Conservation (phyloP, 1,139 yeast species). For the Diutina siamensis region DNA sequence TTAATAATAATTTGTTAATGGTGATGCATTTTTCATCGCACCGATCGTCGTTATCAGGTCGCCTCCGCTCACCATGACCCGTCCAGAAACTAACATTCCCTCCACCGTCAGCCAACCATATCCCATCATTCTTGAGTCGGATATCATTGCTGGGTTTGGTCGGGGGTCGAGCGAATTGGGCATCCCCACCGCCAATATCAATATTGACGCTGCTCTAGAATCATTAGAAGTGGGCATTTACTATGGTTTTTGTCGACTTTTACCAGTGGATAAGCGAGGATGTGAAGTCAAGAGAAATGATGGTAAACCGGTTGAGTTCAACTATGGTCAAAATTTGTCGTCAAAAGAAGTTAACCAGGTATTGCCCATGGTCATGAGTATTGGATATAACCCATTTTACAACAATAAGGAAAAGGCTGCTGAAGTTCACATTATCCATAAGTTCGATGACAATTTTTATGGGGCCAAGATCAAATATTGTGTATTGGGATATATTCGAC, state of each 20-base stretch:
- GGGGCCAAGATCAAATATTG: slow-evolving; percentile 65
- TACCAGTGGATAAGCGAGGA: slow-evolving; percentile 13
- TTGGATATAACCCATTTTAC: slow-evolving; percentile 95
- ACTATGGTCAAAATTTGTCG: slow-evolving; percentile 45
- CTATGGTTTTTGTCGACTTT: slow-evolving; percentile 64
- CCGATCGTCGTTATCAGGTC: neutral
- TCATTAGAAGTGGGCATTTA: slow-evolving; percentile 73
- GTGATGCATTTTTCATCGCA: neutral
- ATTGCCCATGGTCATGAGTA: slow-evolving; percentile 86
- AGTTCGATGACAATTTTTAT: slow-evolving; percentile 59
- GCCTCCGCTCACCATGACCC: no score
- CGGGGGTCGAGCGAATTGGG: slow-evolving; percentile 91
- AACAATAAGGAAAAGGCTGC: slow-evolving; percentile 69
- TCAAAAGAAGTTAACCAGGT: slow-evolving; percentile 27
- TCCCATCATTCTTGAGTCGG: slow-evolving; percentile 45
- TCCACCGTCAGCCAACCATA: slow-evolving; percentile 43
- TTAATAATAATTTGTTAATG: neutral
- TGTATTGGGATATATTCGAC: slow-evolving; percentile 82
- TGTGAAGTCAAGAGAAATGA: slow-evolving; percentile 24
- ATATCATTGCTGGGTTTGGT: slow-evolving; percentile 81
- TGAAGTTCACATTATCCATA: slow-evolving; percentile 78
- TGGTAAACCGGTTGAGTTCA: slow-evolving; percentile 37
- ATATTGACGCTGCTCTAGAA: slow-evolving; percentile 40
- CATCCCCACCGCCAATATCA: slow-evolving; percentile 90
- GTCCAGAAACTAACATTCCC: slow-evolving; percentile 20